Base-by-base conservation (phyloP, 441 rosid species). In the Eutrema salsugineum region DNA sequence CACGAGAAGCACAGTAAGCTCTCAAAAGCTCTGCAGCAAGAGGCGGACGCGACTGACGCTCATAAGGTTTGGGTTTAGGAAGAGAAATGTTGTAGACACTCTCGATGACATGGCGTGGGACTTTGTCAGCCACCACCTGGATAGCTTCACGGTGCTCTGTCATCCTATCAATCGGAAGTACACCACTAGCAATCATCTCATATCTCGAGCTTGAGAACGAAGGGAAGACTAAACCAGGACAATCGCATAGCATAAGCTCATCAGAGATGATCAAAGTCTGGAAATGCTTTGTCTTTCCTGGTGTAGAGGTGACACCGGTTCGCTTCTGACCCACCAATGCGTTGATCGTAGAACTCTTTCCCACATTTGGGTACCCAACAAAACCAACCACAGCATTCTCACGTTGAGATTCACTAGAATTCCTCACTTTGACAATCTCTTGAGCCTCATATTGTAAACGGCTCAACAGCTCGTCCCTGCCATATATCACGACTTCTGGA, bases 241-340 rank as follows among this genome's bases (percentile, higher is more conserved):
- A 92, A 67, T 92, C 99, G 22, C 99, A 92, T 3, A 94, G 83
- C 60, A 88, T 92, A 27, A 94, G 80, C 78, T 89, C 86, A 24
- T 90, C 88, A 8, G 97, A 92, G 24, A 94, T 90, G 43, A 87
- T 87, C 70, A 92, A 75, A 4, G 99, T 94, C 78, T 92, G 99
- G 83, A 94, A 94, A 78, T 94, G 98, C 84, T 92, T 94, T 8
- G 99, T 94, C 84, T 94, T 94, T 15, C 99, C 99, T 0, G 99
- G 98, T 24, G 99, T 92, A n/a, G 97, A 87, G 59, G 98, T 94
- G 66, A 94, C 98, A 20, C 99, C 99, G 2, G 99, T 88, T 59
- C 88, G 85, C 77, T 94, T 94, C 86, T 94, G 91, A 61, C 98
- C 97, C 0, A 89, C 93, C 80, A 94, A 81, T 36, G 99, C 99